Evolutionary conservation across 148 eudicot species (phyloP).

Genomic region (Agrostemma githago): DNA sequence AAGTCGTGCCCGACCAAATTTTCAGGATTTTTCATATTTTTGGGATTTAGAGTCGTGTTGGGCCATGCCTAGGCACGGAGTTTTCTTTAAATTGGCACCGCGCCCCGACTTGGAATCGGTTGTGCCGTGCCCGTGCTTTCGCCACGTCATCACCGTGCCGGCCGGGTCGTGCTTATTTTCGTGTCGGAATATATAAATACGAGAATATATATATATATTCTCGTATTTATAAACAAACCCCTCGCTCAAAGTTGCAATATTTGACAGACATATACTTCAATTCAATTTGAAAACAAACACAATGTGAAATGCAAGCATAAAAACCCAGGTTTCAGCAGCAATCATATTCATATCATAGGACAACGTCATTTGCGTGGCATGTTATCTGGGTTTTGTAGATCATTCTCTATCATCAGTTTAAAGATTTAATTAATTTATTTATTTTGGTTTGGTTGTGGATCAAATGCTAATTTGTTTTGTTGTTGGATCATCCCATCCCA

Average conservation of each 20-base stretch:
- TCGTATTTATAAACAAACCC: background rate
- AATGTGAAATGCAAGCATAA: conserved; percentile 9
- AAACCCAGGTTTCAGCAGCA: background rate
- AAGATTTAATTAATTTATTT: background rate
- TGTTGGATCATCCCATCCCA: background rate
- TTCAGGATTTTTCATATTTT: too few relatives aligned
- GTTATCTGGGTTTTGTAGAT: background rate
- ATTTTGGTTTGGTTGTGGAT: conserved; percentile 10
- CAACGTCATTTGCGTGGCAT: conserved; percentile 11
- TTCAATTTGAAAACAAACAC: conserved; percentile 17
- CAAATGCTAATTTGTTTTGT: conserved; percentile 22
- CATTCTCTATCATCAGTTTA: background rate
- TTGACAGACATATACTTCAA: background rate
- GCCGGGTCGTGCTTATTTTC: too few relatives aligned
- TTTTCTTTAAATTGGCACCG: too few relatives aligned
- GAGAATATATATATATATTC: too few relatives aligned
- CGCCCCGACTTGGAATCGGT: too few relatives aligned
- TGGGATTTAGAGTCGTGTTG: too few relatives aligned
- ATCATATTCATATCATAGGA: background rate
- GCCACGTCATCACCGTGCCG: too few relatives aligned
- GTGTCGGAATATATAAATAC: too few relatives aligned
- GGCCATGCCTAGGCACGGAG: too few relatives aligned
- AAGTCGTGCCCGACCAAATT: too few relatives aligned
- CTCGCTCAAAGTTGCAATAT: background rate
- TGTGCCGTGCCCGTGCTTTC: too few relatives aligned